Conservation (phyloP, 208 protist species). For the Polymyxa betae region DNA sequence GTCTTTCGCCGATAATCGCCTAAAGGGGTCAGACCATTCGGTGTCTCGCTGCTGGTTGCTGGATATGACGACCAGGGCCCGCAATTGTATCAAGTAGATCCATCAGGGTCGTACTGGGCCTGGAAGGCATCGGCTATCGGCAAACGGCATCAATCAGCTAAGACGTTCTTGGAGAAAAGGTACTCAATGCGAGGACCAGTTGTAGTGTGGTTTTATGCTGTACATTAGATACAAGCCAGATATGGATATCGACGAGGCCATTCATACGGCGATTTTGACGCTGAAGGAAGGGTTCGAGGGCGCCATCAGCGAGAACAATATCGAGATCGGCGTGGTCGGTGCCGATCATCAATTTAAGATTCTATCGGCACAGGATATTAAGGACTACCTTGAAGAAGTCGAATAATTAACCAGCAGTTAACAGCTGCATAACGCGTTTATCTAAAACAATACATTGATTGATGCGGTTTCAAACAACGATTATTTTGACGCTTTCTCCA, state of each 20-base stretch:
- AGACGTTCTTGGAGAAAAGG: slow-evolving; percentile 83
- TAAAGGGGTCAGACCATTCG: slow-evolving; percentile 98
- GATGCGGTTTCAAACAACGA: no score
- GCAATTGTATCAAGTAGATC: slow-evolving; percentile 97
- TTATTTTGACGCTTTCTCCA: no score
- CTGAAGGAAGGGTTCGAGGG: slow-evolving; percentile 88
- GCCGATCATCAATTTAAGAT: slow-evolving; percentile 72
- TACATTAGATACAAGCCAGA: slow-evolving; percentile 72
- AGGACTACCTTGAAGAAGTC: slow-evolving; percentile 84
- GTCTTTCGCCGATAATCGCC: neutral
- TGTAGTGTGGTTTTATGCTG: no score
- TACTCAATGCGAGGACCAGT: no score
- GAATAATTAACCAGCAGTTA: no score
- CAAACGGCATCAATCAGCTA: slow-evolving; percentile 92
- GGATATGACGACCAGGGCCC: slow-evolving; percentile 92
- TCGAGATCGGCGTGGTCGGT: slow-evolving; percentile 95
- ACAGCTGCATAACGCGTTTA: no score
- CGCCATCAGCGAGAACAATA: slow-evolving; percentile 93
- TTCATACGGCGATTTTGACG: slow-evolving; percentile 98
- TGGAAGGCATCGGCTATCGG: slow-evolving; percentile 99
- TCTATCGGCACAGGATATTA: slow-evolving; percentile 80
- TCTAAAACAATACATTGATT: no score
- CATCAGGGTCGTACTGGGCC: slow-evolving; percentile 96
- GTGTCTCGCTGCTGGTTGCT: slow-evolving; percentile 97
- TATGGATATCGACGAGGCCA: slow-evolving; percentile 98